Evolutionary conservation across 2,329 filamentous ascomycete species (phyloP), one percentile per base, ranked within the genome.

Genomic region (Harringtonia lauricola): DNA sequence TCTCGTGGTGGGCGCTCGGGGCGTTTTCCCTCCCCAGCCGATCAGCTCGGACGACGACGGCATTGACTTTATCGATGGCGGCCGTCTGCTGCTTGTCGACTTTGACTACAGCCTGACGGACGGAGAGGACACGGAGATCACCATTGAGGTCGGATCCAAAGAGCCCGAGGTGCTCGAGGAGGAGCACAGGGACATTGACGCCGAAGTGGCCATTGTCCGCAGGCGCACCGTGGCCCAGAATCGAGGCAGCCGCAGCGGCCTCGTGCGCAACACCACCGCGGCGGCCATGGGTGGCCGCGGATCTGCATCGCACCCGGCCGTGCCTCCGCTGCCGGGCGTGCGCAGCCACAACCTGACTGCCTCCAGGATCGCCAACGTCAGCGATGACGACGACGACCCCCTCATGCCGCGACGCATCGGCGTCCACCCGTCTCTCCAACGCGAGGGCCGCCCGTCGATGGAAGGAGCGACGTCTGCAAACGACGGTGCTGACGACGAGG

Each of bases 171-270:
- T 78, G 0, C 64, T 92, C 17, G 76, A 81, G 52, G 86, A 90
- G 56, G 82, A 86, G 54, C 73, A 75, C 49, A 76, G 82, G 19
- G 84, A 86, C 52, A 67, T 90, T 45, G 85, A 82, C 45, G 77
- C 80, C 1, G 85, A 89, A 58, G 84, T 92, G 18, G 86, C 85
- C 49, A 78, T 90, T 52, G 83, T 86, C 41, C 74, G 85, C 51
- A 72, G 83, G 49, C 72, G 85, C 50, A 89, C 85, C 3, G 80
- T 84, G 15, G 73, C 81, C 30, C 77, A 81, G 54, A 72, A 72
- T 41, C 68, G 73, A 51, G 71, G 69, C 45, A 58, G 64, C 37
- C 61, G 71, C 46, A 59, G 61, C 39, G 64, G 65, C 44, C 56
- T 78, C 29, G 65, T 74, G 48, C 67, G 71, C 39, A 61, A 72